Conservation (phyloP, 2,329 filamentous ascomycete species). For the Fusarium sp. region DNA sequence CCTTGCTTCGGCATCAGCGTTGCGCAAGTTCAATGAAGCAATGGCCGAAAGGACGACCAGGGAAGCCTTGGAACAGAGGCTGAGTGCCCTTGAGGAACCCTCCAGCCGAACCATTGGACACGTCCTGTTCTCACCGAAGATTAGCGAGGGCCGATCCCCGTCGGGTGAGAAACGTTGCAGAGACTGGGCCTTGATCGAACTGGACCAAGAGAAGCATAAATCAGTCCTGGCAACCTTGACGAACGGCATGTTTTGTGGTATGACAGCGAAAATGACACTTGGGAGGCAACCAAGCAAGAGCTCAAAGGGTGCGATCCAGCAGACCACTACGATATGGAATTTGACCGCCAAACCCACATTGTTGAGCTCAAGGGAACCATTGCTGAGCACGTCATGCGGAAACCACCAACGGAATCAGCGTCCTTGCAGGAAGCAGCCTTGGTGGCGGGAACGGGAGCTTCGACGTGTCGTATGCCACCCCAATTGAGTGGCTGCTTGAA, state of each 20-base stretch:
- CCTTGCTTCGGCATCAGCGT: background rate
- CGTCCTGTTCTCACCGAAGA: conserved; percentile 4
- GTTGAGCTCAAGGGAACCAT: background rate
- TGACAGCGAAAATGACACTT: background rate
- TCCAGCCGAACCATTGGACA: conserved; percentile 4
- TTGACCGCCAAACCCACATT: background rate
- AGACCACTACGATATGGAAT: background rate
- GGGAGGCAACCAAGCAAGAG: background rate
- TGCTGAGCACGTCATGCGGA: background rate
- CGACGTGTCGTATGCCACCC: conserved; percentile 8
- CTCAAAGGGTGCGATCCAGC: background rate
- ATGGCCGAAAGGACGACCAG: background rate
- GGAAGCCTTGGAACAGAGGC: background rate
- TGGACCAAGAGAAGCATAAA: conserved; percentile 3
- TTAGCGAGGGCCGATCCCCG: background rate
- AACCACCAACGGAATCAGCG: background rate
- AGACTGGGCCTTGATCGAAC: conserved; percentile 22
- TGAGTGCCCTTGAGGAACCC: background rate
- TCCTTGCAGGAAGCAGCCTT: too few species aligned
- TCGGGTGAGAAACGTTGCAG: background rate
- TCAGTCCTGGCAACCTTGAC: background rate
- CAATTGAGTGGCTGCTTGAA: conserved; percentile 18
- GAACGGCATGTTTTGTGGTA: background rate
- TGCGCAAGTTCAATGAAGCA: background rate
- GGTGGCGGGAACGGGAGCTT: rapidly evolving